These are phyloP conservation scores for Pugionium dolabratum DNA, from an alignment of 345 rosid species.

Conservation along the genomic window DNA sequence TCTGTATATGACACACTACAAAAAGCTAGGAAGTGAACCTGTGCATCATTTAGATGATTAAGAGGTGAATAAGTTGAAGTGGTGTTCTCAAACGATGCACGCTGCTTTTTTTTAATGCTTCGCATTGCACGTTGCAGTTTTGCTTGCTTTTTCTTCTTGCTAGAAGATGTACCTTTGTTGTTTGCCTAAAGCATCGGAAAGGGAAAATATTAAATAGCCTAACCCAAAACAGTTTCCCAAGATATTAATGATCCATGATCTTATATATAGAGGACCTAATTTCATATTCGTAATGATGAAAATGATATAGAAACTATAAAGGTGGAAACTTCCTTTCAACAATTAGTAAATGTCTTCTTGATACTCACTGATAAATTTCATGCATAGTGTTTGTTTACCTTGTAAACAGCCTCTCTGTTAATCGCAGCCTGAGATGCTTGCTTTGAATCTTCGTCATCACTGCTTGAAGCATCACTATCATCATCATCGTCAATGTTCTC, in stretches of 20 bases:
- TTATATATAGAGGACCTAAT: constrained; percentile 10
- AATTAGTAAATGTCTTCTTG: not conserved
- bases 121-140: constrained; percentile 78
- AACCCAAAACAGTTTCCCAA: constrained; percentile 4
- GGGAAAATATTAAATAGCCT: constrained; percentile 6
- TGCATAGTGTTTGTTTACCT: constrained; percentile 48
- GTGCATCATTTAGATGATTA: constrained; percentile 79
- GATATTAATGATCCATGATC: not conserved
- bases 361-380: not conserved
- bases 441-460: constrained; percentile 65
- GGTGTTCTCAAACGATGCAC: constrained; percentile 56
- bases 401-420: constrained; percentile 71
- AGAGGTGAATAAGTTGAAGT: constrained; percentile 71
- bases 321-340: constrained; percentile 5
- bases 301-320: not conserved
- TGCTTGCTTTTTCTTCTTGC: constrained; percentile 98
- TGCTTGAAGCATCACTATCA: constrained; percentile 69
- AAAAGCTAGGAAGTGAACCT: constrained; percentile 49
- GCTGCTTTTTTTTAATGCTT: constrained; percentile 81
- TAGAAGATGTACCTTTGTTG: constrained; percentile 76
- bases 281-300: not conserved
- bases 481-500: constrained; percentile 76
- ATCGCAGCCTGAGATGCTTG: constrained; percentile 50
- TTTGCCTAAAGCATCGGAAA: constrained; percentile 56
- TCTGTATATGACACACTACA: constrained; percentile 7